These are phyloP conservation scores for Arabis hirsuta DNA, from an alignment of 345 rosid species.

Conservation along the genomic window DNA sequence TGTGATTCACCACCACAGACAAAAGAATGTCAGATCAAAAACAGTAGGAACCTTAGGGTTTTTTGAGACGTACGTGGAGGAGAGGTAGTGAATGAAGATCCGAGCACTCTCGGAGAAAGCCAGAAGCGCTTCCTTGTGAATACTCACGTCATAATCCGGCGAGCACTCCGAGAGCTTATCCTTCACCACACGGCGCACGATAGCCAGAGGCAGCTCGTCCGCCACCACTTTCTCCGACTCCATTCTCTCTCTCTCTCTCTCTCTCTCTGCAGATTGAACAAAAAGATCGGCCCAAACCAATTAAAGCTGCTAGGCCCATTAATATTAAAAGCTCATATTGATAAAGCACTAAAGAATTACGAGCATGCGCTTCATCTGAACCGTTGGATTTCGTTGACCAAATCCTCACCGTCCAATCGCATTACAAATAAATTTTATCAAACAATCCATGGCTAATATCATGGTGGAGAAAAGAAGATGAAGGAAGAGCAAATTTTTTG, in stretches of 20 bases:
- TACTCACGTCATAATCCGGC: slow-evolving; percentile 59
- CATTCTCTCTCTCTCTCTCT: slow-evolving; percentile 28
- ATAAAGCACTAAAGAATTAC: not conserved
- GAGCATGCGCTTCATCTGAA: slow-evolving; percentile 11
- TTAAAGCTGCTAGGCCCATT: not conserved
- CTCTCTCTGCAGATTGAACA: slow-evolving; percentile 30
- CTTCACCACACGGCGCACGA: slow-evolving; percentile 90
- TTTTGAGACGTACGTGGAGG: slow-evolving; percentile 57
- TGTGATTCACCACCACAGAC: slow-evolving; percentile 27
- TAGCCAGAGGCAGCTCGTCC: slow-evolving; percentile 86
- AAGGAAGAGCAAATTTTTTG: no score
- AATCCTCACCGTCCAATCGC: slow-evolving; percentile 5
- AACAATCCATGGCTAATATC: no score
- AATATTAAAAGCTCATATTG: not conserved
- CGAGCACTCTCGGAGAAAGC: slow-evolving; percentile 58
- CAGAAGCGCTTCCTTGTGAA: slow-evolving; percentile 47
- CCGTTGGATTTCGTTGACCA: not conserved
- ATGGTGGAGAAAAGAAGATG: no score
- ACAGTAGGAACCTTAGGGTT: slow-evolving; percentile 12
- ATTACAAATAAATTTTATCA: not conserved
- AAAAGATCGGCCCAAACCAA: not conserved
- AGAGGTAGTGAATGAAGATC: slow-evolving; percentile 78
- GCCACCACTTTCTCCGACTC: slow-evolving; percentile 62
- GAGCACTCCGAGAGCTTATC: slow-evolving; percentile 78
- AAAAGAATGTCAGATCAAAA: no score